A percentile compares a stretch with the other conserved stretches of the same genome.
These are phyloP conservation scores for Sporobolus alterniflorus DNA, from an alignment of 202 grass and related monocot genomes.

Conservation along the genomic window DNA sequence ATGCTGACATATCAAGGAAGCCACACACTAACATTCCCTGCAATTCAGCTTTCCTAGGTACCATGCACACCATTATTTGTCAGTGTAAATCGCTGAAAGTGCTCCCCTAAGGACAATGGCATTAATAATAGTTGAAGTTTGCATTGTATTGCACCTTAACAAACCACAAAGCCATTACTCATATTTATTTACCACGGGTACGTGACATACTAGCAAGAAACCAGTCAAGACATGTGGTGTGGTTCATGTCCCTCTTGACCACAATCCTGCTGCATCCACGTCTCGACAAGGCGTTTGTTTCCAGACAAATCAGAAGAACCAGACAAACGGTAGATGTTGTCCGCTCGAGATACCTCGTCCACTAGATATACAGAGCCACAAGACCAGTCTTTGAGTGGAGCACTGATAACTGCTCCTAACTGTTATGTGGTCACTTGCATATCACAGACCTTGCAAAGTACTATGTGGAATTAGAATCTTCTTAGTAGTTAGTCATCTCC, in stretches of 20 bases:
- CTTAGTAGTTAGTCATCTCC: background rate
- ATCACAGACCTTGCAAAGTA: slow-evolving; percentile 15
- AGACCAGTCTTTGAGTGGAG: background rate
- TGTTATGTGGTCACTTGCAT: background rate
- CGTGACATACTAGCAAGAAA: slow-evolving; percentile 33
- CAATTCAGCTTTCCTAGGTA: slow-evolving; percentile 26
- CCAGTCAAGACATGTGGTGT: slow-evolving; percentile 35
- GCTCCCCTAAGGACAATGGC: slow-evolving; percentile 28
- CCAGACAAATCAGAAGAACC: slow-evolving; percentile 17
- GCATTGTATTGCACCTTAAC: slow-evolving; percentile 20
- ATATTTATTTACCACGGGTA: slow-evolving; percentile 42
- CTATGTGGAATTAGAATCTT: slow-evolving; percentile 10
- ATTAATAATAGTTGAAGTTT: slow-evolving; percentile 54
- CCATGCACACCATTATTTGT: slow-evolving; percentile 34
- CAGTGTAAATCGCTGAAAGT: slow-evolving; percentile 43
- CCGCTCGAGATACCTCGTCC: slow-evolving; percentile 37
- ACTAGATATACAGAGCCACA: slow-evolving; percentile 18
- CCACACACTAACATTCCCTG: background rate
- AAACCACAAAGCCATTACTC: slow-evolving; percentile 47
- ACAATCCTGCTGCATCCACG: slow-evolving; percentile 22
- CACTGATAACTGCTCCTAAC: background rate
- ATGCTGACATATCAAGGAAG: background rate
- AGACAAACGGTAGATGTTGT: slow-evolving; percentile 34
- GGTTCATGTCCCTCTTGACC: slow-evolving; percentile 21
- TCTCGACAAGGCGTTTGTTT: background rate